Evolutionary conservation across 225 moss, liverwort and hornwort genomes (phyloP).

Genomic region (Neckera pumila): DNA sequence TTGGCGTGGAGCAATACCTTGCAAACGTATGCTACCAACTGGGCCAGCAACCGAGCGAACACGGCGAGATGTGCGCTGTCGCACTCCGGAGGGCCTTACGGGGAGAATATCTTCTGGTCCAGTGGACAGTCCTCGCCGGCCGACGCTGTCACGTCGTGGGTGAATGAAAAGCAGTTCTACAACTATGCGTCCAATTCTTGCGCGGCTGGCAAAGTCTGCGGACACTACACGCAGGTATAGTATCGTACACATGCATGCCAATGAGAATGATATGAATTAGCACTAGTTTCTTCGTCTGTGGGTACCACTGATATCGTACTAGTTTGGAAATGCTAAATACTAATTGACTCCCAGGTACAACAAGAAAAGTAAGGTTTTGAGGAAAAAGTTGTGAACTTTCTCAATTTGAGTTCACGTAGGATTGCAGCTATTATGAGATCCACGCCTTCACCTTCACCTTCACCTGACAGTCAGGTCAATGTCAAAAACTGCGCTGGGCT

Average conservation of each 20-base stretch:
- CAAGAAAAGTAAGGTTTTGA: background rate
- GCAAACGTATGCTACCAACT: background rate
- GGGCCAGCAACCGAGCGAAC: background rate
- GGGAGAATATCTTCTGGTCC: constrained; percentile 19
- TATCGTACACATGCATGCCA: background rate
- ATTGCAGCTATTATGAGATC: background rate
- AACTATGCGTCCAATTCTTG: constrained; percentile 1
- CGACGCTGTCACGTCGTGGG: background rate
- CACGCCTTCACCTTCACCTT: background rate
- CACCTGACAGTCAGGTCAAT: background rate
- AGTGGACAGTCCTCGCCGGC: background rate
- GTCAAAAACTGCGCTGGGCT: background rate
- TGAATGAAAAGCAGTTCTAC: constrained; percentile 10
- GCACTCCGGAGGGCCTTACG: background rate
- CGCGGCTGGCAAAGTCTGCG: background rate
- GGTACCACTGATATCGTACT: background rate
- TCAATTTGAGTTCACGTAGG: background rate
- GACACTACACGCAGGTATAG: constrained; percentile 33
- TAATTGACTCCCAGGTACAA: background rate
- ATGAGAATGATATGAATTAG: background rate
- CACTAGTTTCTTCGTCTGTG: background rate
- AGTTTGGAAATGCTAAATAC: background rate
- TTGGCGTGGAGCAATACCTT: background rate
- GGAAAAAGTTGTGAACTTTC: background rate
- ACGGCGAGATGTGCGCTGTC: background rate